These are phyloP conservation scores for Alnus rubra DNA, from an alignment of 306 rosid genomes.

Conservation along the genomic window DNA sequence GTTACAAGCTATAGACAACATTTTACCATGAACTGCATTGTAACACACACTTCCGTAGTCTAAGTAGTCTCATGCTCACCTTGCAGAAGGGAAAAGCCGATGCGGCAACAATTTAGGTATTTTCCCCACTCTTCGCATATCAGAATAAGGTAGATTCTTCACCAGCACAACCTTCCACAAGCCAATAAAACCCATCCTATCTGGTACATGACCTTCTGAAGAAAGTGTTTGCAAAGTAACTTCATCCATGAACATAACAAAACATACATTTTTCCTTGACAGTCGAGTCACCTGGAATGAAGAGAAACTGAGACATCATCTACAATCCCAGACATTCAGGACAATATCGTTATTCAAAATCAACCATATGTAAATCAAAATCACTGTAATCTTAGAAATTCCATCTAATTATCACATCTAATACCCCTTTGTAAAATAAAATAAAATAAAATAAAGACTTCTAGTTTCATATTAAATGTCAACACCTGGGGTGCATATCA, in stretches of 20 bases:
- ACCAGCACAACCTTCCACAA: slow-evolving; percentile 89
- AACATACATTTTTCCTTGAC: slow-evolving; percentile 92
- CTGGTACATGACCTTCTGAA: slow-evolving; percentile 78
- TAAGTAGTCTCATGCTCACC: slow-evolving; percentile 53
- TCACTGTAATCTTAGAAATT: not conserved
- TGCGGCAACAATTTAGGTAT: slow-evolving; percentile 94
- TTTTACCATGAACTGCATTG: not conserved
- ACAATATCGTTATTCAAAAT: not conserved
- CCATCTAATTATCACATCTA: not conserved
- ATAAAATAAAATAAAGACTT: not conserved
- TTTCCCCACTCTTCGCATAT: slow-evolving; percentile 94
- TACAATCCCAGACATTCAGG: not conserved
- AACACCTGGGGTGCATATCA: not conserved
- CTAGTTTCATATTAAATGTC: not conserved
- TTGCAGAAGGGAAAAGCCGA: slow-evolving; percentile 92
- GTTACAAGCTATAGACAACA: slow-evolving; percentile 10
- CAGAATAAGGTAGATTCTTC: slow-evolving; percentile 80
- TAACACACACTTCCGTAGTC: not conserved
- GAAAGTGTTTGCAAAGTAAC: slow-evolving; percentile 62
- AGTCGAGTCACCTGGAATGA: slow-evolving; percentile 79
- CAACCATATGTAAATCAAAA: not conserved
- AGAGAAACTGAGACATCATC: slow-evolving; percentile 19
- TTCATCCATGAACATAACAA: slow-evolving; percentile 89
- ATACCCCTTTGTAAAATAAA: not conserved
- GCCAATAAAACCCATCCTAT: slow-evolving; percentile 87